Conservation (phyloP, 1,284 basidiomycete species). For the Cryptococcus sp. region DNA sequence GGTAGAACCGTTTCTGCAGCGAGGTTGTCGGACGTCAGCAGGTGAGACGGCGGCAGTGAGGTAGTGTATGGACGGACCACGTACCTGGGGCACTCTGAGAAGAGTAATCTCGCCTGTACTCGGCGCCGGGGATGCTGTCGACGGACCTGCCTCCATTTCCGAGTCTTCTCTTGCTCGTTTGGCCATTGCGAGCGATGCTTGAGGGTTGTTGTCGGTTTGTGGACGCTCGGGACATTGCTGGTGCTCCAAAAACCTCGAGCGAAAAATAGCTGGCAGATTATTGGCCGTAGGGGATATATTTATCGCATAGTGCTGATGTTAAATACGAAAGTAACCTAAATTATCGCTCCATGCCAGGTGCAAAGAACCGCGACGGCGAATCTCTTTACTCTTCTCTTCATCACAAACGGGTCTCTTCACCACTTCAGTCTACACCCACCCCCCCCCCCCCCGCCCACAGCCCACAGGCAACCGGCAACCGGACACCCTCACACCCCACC, state of each 20-base stretch:
- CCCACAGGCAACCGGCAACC: too few species aligned
- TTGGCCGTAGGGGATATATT: too few species aligned
- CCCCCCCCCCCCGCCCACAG: too few species aligned
- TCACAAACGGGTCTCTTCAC: too few species aligned
- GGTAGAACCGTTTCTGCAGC: slow-evolving; percentile 85
- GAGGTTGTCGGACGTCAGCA: neutral
- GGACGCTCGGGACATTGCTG: too few species aligned
- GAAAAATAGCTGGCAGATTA: too few species aligned
- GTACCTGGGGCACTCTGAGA: slow-evolving; percentile 37
- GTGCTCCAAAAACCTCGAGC: too few species aligned
- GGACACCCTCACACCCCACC: neutral
- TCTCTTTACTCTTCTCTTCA: neutral
- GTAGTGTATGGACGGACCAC: slow-evolving; percentile 1
- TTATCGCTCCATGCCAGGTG: neutral
- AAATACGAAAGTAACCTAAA: too few species aligned
- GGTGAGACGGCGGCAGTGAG: neutral
- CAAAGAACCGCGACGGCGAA: neutral
- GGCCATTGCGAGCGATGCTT: slow-evolving; percentile 20
- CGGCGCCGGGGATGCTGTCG: slow-evolving; percentile 2
- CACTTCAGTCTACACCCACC: too few species aligned
- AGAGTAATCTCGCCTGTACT: slow-evolving; percentile 15
- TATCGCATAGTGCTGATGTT: too few species aligned
- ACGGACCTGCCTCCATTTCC: slow-evolving; percentile 19
- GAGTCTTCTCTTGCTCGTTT: slow-evolving; percentile 33
- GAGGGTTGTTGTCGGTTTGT: neutral